Percentiles rank a stretch among this genome's conserved stretches.
Evolutionary conservation across 1,139 yeast species (phyloP).

Genomic region (Magnusiomyces tetraspermus): DNA sequence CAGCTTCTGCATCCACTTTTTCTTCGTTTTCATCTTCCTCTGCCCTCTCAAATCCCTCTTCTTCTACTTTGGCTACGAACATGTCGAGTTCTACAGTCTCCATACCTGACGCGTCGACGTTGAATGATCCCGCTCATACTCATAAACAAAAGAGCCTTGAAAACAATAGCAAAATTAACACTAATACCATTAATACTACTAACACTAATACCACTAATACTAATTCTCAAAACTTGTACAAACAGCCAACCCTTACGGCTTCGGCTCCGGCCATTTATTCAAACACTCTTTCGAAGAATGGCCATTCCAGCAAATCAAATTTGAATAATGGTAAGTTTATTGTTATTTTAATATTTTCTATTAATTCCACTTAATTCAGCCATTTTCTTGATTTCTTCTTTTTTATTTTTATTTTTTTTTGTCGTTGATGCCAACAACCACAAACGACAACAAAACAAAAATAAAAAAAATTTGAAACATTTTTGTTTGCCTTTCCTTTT

Average conservation of each 20-base stretch:
- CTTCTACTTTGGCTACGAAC: constrained; percentile 7
- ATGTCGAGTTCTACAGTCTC: constrained; percentile 11
- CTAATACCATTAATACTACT: no score
- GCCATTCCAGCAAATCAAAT: no score
- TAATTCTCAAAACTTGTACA: neutral
- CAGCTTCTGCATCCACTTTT: constrained; percentile 10
- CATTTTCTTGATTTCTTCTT: no score
- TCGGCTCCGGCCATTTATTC: neutral
- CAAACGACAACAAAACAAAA: no score
- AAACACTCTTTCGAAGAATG: no score
- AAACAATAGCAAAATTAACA: neutral
- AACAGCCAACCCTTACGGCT: neutral
- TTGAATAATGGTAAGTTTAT: no score
- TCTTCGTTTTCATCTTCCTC: constrained; percentile 15
- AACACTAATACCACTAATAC: neutral
- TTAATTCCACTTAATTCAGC: no score
- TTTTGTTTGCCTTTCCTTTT: no score
- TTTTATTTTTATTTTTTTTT: no score
- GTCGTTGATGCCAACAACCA: no score
- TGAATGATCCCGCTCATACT: constrained; percentile 5
- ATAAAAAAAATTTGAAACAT: no score
- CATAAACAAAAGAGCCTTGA: neutral
- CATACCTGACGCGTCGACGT: constrained; percentile 8
- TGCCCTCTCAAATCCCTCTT: constrained; percentile 10
- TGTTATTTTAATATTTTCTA: no score